Evolutionary conservation across 805 yeast species (phyloP).

Genomic region (Starmerella tilneyi): DNA sequence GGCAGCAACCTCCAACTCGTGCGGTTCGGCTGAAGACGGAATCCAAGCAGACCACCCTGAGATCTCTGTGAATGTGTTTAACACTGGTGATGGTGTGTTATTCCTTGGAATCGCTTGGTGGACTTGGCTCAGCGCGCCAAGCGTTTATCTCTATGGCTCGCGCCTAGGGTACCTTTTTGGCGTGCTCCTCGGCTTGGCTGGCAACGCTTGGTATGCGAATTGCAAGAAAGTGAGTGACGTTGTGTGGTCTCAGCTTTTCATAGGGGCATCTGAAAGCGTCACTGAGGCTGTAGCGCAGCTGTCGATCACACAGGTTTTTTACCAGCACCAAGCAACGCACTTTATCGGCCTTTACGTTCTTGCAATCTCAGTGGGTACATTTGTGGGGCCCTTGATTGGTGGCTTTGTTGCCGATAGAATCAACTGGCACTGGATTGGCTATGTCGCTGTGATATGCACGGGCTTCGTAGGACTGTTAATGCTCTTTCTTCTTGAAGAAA

Average conservation of each 20-base stretch:
- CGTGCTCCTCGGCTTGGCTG: conserved; percentile 47
- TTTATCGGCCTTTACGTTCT: conserved; percentile 63
- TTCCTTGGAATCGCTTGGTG: conserved; percentile 60
- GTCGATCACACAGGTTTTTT: conserved; percentile 59
- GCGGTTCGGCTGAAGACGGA: conserved; percentile 60
- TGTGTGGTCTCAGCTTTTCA: conserved; percentile 68
- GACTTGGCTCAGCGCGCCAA: conserved; percentile 37
- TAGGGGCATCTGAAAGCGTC: conserved; percentile 75
- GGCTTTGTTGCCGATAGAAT: conserved; percentile 54
- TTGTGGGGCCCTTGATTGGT: conserved; percentile 67
- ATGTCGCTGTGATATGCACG: conserved; percentile 52
- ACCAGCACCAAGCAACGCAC: conserved; percentile 65
- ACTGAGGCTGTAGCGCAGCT: conserved; percentile 65
- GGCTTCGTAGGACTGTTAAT: conserved; percentile 47
- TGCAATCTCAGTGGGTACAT: conserved; percentile 68
- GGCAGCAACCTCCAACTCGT: conserved; percentile 55
- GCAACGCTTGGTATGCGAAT: conserved; percentile 62
- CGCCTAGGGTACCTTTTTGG: conserved; percentile 61
- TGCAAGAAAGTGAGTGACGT: conserved; percentile 48
- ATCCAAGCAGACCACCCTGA: conserved; percentile 47
- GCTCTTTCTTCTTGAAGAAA: conserved; percentile 58
- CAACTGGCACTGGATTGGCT: conserved; percentile 74
- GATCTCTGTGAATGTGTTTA: conserved; percentile 58
- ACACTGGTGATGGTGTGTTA: conserved; percentile 71
- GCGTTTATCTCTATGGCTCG: conserved; percentile 34